Conservation (phyloP, 148 eudicot genomes). For the Beta vulgaris region DNA sequence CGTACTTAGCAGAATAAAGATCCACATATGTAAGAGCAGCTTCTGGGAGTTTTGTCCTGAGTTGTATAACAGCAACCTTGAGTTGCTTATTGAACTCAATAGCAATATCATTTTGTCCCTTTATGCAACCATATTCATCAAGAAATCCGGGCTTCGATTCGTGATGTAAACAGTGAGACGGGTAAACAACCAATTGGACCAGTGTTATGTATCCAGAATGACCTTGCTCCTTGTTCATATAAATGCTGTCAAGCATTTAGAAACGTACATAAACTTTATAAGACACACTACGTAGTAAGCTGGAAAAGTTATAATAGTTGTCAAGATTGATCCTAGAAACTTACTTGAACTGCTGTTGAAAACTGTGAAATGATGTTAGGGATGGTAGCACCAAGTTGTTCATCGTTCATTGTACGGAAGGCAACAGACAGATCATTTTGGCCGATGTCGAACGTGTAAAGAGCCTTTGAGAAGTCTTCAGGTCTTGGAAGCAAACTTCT, state of each 20-base stretch:
- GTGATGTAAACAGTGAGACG: conserved; percentile 36
- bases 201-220: conserved; percentile 86
- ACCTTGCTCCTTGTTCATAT: conserved; percentile 60
- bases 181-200: conserved; percentile 91
- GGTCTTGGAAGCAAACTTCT: conserved; percentile 48
- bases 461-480: conserved; percentile 59
- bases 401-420: conserved; percentile 44
- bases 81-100: conserved; percentile 72
- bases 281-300: background rate
- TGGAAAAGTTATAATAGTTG: background rate
- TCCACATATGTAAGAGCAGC: conserved; percentile 75
- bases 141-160: conserved; percentile 45
- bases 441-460: conserved; percentile 76
- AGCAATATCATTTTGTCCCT: conserved; percentile 56
- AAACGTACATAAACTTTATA: background rate
- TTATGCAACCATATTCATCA: conserved; percentile 63
- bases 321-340: conserved; percentile 7
- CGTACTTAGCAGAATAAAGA: conserved; percentile 63
- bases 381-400: conserved; percentile 38
- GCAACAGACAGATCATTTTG: conserved; percentile 69
- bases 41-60: conserved; percentile 51
- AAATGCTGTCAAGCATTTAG: conserved; percentile 36
- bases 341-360: conserved; percentile 53
- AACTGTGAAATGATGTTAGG: conserved; percentile 47
- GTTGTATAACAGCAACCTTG: conserved; percentile 47